Evolutionary conservation across 108 stramenopile genomes (phyloP), one percentile per base, ranked within the genome.

Genomic region (Conticribra weissflogii): DNA sequence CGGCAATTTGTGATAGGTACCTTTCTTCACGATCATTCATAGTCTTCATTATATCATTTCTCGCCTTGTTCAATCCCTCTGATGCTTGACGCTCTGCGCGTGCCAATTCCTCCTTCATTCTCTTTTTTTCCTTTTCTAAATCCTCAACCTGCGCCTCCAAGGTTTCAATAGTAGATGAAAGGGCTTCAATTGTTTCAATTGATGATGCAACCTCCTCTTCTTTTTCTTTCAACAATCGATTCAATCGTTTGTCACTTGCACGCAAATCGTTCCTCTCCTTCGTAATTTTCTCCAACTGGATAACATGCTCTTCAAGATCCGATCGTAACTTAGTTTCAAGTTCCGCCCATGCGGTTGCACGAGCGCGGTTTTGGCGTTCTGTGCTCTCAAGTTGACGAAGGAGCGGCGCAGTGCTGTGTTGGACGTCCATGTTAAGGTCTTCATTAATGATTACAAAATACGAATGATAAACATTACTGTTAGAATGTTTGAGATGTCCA

Each of bases 341-440:
- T 58, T 89, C 87, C 17, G 87, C 82, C 84, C 84, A 86, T 53
- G 76, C 82, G 14, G 87, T 54, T n/a, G 88, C 84, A 55, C 88
- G 66, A 5, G 79, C 79, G 46, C 91, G 81, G 69, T 72, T 85
- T 55, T 89, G 88, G 31, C 89, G 85, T 69, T 93, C 91, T 61
- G 78, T 83, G 61, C 86, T 87, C 56, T 93, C 88, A 63, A 93
- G 70, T 52, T 93, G 91, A 25, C 91, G 81, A 46, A 93, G 62
- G 1, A 93, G 81, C 17, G 91, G 91, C 18, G 91, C 87, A 18
- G 88, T 86, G 74, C 91, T 90, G 24, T 86, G 83, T 63, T 93
- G 88, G 32, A 90, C 74, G 69, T 93, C 91, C 88, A 93, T 90
- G 32, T 82, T 86, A 23, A 88, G 66, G 44, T 88, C 88, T 84